phyloP scores from a whole-genome alignment of 164 flowering plant genomes.

The Macadamia tetraphylla region DNA sequence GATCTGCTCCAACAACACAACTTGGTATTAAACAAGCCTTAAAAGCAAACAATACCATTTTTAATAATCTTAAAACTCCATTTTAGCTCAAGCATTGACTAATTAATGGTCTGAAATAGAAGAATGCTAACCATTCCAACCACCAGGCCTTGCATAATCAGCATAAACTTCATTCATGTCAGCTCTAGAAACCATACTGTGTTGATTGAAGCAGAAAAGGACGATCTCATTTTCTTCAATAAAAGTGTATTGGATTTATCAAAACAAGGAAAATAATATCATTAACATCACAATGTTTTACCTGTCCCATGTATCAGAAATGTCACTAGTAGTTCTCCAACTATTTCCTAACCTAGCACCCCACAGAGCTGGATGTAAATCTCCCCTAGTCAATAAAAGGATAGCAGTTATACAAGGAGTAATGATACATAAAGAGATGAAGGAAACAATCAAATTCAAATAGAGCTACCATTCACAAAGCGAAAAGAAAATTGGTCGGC shows the following conservation, averaged over 20 bases:
- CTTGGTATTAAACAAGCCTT: too few relatives aligned
- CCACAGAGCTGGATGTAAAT: constrained; percentile 62
- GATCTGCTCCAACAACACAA: constrained; percentile 41
- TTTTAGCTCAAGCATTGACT: too few relatives aligned
- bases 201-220: constrained; percentile 6
- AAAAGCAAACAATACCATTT: too few relatives aligned
- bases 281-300: not conserved
- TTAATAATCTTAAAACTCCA: too few relatives aligned
- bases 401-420: not conserved
- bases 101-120: not conserved
- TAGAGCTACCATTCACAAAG: constrained; percentile 59
- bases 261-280: not conserved
- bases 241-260: not conserved
- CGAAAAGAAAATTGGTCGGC: constrained; percentile 61
- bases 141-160: constrained; percentile 74
- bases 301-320: constrained; percentile 57
- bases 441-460: not conserved
- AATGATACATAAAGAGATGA: not conserved
- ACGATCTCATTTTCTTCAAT: not conserved
- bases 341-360: constrained; percentile 56
- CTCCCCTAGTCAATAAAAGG: constrained; percentile 40
- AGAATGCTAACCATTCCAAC: constrained; percentile 75
- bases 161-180: constrained; percentile 77
- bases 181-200: constrained; percentile 77
- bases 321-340: constrained; percentile 77